phyloP scores from a whole-genome alignment of 306 rosid species.

The Prunus kanzakura region DNA sequence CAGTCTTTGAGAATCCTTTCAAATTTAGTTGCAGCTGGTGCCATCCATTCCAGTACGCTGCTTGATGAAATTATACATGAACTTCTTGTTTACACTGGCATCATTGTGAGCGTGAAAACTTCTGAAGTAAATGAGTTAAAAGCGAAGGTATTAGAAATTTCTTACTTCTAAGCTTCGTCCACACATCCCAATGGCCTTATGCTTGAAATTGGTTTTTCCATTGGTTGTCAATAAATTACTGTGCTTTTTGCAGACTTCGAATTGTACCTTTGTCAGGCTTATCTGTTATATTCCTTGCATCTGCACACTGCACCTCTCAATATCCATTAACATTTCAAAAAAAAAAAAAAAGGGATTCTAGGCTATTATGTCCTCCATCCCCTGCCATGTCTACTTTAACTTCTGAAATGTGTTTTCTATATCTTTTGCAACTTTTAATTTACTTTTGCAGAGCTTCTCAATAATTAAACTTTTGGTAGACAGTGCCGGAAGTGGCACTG shows the following conservation, averaged over 20 bases:
- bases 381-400: neutral
- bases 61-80: slow-evolving; percentile 67
- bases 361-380: neutral
- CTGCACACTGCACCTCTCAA: neutral
- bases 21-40: slow-evolving; percentile 78
- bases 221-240: too few species aligned
- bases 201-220: slow-evolving; percentile 2
- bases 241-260: neutral
- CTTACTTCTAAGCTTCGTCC: slow-evolving; percentile 26
- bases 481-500: slow-evolving; percentile 44
- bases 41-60: slow-evolving; percentile 51
- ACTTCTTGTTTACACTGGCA: slow-evolving; percentile 60
- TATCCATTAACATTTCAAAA: neutral
- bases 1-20: slow-evolving; percentile 79
- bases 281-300: neutral
- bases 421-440: neutral
- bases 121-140: slow-evolving; percentile 58
- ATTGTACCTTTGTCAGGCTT: neutral
- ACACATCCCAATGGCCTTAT: neutral
- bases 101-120: slow-evolving; percentile 51
- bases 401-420: neutral
- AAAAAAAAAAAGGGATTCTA: too few species aligned
- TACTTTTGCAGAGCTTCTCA: slow-evolving; percentile 68
- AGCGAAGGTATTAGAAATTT: slow-evolving; percentile 58
- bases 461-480: slow-evolving; percentile 65